Percentiles rank a stretch among this genome's conserved stretches.
These are phyloP conservation scores for Gaertneriomyces semiglobifer DNA, from an alignment of 192 early-diverging fungal genomes.

Conservation along the genomic window DNA sequence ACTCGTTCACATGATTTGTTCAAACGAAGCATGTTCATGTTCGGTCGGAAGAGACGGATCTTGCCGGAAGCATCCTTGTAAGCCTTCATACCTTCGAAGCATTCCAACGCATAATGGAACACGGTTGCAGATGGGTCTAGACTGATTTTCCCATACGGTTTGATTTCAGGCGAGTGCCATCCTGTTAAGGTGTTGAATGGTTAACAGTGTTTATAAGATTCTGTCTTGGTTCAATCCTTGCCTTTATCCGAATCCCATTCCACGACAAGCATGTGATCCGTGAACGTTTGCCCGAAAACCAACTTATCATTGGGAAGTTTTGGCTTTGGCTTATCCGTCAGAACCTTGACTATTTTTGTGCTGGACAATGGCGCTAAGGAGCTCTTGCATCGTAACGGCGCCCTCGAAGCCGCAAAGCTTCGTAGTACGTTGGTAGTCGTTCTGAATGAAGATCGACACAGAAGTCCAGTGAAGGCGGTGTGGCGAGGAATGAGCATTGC, in stretches of 20 bases:
- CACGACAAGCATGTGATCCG: conserved; percentile 92
- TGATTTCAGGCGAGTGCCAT: conserved; percentile 82
- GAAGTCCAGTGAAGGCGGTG: too few species aligned
- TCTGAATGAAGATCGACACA: too few species aligned
- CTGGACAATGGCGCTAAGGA: conserved; percentile 2
- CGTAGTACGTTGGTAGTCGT: too few species aligned
- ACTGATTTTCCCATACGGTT: conserved; percentile 75
- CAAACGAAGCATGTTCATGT: conserved; percentile 95
- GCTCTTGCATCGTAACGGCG: too few species aligned
- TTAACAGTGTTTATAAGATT: too few species aligned
- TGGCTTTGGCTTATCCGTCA: conserved; percentile 33
- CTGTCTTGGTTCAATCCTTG: neutral
- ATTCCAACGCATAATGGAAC: conserved; percentile 92
- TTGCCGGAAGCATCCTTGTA: conserved; percentile 76
- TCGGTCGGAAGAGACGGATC: conserved; percentile 91
- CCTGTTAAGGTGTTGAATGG: conserved; percentile 35
- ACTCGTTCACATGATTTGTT: conserved; percentile 73
- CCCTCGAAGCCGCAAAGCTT: too few species aligned
- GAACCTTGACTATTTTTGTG: conserved; percentile 2
- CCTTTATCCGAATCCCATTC: conserved; percentile 70
- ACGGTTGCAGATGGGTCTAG: conserved; percentile 84
- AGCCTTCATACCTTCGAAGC: conserved; percentile 71
- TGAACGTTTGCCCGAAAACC: conserved; percentile 84
- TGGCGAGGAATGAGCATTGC: too few species aligned
- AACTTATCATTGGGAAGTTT: conserved; percentile 55